phyloP scores from a whole-genome alignment of 2,329 filamentous ascomycete species.

The Trichophyton benhamiae region DNA sequence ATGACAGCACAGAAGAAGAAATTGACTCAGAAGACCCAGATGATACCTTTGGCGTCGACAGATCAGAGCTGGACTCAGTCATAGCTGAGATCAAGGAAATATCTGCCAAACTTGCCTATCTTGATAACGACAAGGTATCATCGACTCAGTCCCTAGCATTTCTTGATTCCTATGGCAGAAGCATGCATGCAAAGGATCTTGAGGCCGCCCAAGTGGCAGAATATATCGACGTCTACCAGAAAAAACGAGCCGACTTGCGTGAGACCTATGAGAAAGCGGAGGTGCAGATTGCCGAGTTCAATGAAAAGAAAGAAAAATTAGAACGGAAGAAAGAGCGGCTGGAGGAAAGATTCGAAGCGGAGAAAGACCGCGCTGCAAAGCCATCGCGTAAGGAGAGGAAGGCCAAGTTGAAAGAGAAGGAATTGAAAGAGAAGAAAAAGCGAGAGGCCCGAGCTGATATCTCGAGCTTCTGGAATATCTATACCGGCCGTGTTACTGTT shows the following conservation, averaged over 20 bases:
- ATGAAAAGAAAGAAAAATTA: slow-evolving; percentile 19
- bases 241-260: slow-evolving; percentile 20
- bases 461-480: slow-evolving; percentile 26
- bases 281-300: slow-evolving; percentile 17
- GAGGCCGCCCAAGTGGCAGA: slow-evolving; percentile 22
- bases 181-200: slow-evolving; percentile 20
- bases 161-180: slow-evolving; percentile 27
- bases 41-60: slow-evolving; percentile 12
- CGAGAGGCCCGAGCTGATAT: slow-evolving; percentile 22
- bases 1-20: slow-evolving; percentile 19
- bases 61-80: slow-evolving; percentile 14
- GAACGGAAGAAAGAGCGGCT: slow-evolving; percentile 17
- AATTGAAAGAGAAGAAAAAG: slow-evolving; percentile 23
- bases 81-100: slow-evolving; percentile 23
- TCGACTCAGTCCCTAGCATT: slow-evolving; percentile 18
- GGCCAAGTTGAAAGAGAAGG: slow-evolving; percentile 18
- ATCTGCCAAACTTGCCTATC: slow-evolving; percentile 22
- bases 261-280: slow-evolving; percentile 16
- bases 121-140: slow-evolving; percentile 18
- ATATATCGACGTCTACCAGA: slow-evolving; percentile 26
- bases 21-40: slow-evolving; percentile 18
- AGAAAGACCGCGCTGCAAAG: slow-evolving; percentile 16
- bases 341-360: slow-evolving; percentile 11
- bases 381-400: slow-evolving; percentile 19
- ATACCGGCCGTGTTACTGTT: slow-evolving; percentile 26